These are phyloP conservation scores for Cucurbitaria berberidis DNA, from an alignment of 2,329 filamentous ascomycete genomes.

Conservation along the genomic window DNA sequence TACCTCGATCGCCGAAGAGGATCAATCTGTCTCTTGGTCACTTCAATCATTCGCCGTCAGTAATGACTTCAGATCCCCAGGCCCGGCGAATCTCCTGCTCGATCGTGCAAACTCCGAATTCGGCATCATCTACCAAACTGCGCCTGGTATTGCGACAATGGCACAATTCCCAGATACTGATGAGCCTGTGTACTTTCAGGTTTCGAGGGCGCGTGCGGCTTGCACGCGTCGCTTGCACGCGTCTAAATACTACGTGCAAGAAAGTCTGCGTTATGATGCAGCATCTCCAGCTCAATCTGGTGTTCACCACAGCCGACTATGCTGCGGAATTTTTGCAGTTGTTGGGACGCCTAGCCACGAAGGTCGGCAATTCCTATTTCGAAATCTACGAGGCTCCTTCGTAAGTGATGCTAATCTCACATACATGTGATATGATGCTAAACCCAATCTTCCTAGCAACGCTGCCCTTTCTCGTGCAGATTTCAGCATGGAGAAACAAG, in stretches of 20 bases:
- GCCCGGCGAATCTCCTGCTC: conserved; percentile 3
- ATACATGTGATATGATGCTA: not conserved
- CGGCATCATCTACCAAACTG: conserved; percentile 14
- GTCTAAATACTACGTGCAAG: conserved; percentile 10
- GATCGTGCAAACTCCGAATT: conserved; percentile 26
- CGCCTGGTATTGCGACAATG: not conserved
- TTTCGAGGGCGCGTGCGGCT: conserved; percentile 12
- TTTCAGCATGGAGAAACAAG: conserved; percentile 21
- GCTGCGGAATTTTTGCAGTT: conserved; percentile 16
- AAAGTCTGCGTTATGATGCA: conserved; percentile 23
- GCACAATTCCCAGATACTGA: conserved; percentile 14
- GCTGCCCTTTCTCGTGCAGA: conserved; percentile 7
- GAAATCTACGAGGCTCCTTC: conserved; percentile 14
- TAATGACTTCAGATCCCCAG: conserved; percentile 10
- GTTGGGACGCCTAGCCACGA: conserved; percentile 11
- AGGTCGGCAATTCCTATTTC: conserved; percentile 17
- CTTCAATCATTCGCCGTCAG: conserved; percentile 13
- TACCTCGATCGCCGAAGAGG: not conserved
- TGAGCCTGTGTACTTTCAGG: conserved; percentile 23
- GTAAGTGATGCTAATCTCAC: conserved; percentile 5
- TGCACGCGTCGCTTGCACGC: conserved; percentile 17
- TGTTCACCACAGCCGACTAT: conserved; percentile 9
- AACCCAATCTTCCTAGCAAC: not conserved
- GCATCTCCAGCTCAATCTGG: conserved; percentile 22
- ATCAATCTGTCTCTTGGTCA: conserved; percentile 8